A percentile compares a stretch with the other conserved stretches of the same genome.
These are phyloP conservation scores for Astragalus membranaceus DNA, from an alignment of 306 rosid genomes.

Conservation along the genomic window DNA sequence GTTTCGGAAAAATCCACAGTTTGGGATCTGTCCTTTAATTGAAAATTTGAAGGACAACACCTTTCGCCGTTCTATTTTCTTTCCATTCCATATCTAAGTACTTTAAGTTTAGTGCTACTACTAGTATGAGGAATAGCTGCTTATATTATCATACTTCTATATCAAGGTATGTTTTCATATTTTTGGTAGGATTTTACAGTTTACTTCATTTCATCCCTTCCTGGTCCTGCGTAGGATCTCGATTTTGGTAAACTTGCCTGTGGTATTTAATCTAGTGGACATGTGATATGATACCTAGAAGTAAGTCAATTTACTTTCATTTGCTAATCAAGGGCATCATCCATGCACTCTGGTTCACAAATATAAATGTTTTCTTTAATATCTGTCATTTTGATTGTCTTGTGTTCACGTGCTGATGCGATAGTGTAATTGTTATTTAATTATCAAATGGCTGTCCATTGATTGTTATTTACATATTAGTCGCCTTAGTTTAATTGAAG, in stretches of 20 bases:
- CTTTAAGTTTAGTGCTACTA: not conserved
- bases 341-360: not conserved
- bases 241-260: not conserved
- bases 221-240: not conserved
- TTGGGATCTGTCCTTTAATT: not conserved
- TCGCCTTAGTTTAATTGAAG: not conserved
- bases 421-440: constrained; percentile 1
- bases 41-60: too few relatives aligned
- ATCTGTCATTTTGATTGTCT: not conserved
- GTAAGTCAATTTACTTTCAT: not conserved
- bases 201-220: not conserved
- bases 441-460: not conserved
- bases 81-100: too few relatives aligned
- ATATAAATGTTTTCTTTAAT: not conserved
- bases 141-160: too few relatives aligned
- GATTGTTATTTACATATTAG: not conserved
- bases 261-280: not conserved
- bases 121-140: not conserved
- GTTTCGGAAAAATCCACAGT: not conserved
- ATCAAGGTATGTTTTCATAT: too few relatives aligned
- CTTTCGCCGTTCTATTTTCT: not conserved
- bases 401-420: not conserved
- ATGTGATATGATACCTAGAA: not conserved
- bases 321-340: not conserved
- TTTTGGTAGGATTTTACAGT: not conserved